Conservation (phyloP, 257 asterid genomes). For the Lantana camara region DNA sequence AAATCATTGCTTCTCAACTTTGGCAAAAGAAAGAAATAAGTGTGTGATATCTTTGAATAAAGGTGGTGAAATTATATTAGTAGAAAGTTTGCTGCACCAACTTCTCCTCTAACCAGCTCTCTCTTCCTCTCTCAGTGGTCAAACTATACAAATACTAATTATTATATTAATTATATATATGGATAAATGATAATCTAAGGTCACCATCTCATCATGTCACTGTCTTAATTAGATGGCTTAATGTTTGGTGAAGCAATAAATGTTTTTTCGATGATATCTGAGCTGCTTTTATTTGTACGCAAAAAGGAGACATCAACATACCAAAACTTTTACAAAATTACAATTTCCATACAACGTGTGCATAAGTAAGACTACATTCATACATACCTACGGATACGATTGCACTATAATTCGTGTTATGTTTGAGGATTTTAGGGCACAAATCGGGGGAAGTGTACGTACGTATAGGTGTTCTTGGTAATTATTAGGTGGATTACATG, state of each 20-base stretch:
- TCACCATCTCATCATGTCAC: constrained; percentile 38
- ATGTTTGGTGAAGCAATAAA: constrained; percentile 27
- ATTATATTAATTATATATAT: too few relatives aligned
- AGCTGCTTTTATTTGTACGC: not conserved
- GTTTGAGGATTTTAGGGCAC: not conserved
- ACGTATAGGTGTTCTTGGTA: not conserved
- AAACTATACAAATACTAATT: constrained; percentile 21
- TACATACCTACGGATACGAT: not conserved
- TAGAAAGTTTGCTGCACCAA: constrained; percentile 73
- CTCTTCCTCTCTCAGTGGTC: constrained; percentile 36
- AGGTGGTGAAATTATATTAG: constrained; percentile 41
- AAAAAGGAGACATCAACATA: not conserved
- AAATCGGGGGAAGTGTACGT: not conserved
- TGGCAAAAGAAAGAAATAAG: not conserved
- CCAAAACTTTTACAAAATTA: not conserved
- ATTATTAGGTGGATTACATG: not conserved
- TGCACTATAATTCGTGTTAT: not conserved
- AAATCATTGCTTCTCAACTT: not conserved
- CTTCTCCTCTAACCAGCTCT: constrained; percentile 47
- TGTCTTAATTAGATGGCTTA: constrained; percentile 2
- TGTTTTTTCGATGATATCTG: constrained; percentile 40
- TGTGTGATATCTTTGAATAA: not conserved
- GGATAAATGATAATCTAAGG: too few relatives aligned
- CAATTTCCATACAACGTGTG: constrained; percentile 13
- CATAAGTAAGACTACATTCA: not conserved